These are phyloP conservation scores for Chytriomyces confervae DNA, from an alignment of 192 early-diverging fungal species.

Conservation along the genomic window DNA sequence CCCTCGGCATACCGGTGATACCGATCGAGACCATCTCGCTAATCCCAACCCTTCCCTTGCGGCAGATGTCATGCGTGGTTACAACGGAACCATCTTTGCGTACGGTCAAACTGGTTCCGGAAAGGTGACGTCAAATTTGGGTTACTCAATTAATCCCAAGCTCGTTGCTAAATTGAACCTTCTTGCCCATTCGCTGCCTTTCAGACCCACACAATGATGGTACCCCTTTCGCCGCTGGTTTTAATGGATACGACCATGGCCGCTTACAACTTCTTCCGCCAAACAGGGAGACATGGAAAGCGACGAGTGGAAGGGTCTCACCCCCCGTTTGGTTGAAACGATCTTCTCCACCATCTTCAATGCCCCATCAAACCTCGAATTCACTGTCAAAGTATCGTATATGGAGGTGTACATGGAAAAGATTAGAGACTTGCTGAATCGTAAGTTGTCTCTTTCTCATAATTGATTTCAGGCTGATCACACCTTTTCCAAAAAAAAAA, in stretches of 20 bases:
- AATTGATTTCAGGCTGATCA: no score
- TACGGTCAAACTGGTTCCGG: constrained; percentile 99
- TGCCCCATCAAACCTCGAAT: constrained; percentile 92
- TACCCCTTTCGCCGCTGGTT: not conserved
- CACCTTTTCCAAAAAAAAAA: not conserved
- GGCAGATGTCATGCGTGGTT: constrained; percentile 91
- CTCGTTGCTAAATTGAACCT: not conserved
- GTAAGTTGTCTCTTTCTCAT: constrained; percentile 42
- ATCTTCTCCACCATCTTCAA: constrained; percentile 92
- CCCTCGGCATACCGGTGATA: not conserved
- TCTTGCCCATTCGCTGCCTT: not conserved
- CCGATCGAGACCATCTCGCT: not conserved
- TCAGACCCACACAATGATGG: constrained; percentile 63
- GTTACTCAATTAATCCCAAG: not conserved
- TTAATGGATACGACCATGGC: not conserved
- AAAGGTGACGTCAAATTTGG: constrained; percentile 56
- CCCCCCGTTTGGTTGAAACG: constrained; percentile 94
- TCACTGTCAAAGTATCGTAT: constrained; percentile 98
- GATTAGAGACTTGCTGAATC: constrained; percentile 94
- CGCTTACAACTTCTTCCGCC: not conserved
- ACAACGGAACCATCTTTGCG: constrained; percentile 99
- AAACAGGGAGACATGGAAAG: constrained; percentile 92
- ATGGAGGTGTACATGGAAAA: constrained; percentile 99
- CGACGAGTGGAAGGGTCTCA: constrained; percentile 89
- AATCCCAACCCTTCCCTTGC: not conserved